Percentiles rank a stretch among this genome's conserved stretches.
Evolutionary conservation across 2,329 filamentous ascomycete species (phyloP).

Genomic region (Cordyceps fumosorosea): DNA sequence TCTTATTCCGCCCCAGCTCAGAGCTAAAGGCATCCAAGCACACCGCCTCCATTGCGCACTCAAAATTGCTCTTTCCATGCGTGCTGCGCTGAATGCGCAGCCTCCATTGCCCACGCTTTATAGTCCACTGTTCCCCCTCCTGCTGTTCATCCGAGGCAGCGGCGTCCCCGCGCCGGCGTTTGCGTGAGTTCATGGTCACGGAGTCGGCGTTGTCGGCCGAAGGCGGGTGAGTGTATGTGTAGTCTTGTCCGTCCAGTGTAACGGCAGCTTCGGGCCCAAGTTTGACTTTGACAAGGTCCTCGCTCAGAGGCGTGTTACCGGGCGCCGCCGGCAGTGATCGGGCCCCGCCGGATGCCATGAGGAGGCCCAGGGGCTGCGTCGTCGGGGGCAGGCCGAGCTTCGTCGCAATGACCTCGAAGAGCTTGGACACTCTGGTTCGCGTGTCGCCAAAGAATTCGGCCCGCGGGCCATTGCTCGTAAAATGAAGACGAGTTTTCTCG

Average conservation of each 20-base stretch:
- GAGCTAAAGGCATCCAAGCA: slow-evolving; percentile 66
- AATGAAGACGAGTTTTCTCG: slow-evolving; percentile 55
- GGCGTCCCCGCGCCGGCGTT: slow-evolving; percentile 37
- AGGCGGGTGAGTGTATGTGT: slow-evolving; percentile 25
- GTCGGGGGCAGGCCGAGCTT: slow-evolving; percentile 65
- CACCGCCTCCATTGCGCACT: slow-evolving; percentile 68
- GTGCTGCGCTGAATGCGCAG: slow-evolving; percentile 53
- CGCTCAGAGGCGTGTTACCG: slow-evolving; percentile 62
- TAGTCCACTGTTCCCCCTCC: slow-evolving; percentile 45
- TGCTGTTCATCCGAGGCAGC: slow-evolving; percentile 12
- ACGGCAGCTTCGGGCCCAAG: slow-evolving; percentile 56
- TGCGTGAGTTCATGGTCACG: slow-evolving; percentile 28
- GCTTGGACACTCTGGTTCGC: slow-evolving; percentile 60
- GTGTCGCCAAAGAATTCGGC: slow-evolving; percentile 69
- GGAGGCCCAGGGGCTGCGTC: slow-evolving; percentile 54
- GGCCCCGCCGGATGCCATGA: slow-evolving; percentile 60
- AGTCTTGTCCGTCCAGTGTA: slow-evolving; percentile 49
- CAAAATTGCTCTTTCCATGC: slow-evolving; percentile 48
- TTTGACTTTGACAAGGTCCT: slow-evolving; percentile 60
- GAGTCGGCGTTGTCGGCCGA: slow-evolving; percentile 22
- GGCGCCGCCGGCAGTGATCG: slow-evolving; percentile 57
- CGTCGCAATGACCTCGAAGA: slow-evolving; percentile 75
- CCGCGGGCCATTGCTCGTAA: slow-evolving; percentile 33
- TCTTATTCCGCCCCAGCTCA: slow-evolving; percentile 59
- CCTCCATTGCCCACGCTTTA: slow-evolving; percentile 66